These are phyloP conservation scores for Brassica cretica DNA, from an alignment of 345 rosid genomes.

Conservation along the genomic window DNA sequence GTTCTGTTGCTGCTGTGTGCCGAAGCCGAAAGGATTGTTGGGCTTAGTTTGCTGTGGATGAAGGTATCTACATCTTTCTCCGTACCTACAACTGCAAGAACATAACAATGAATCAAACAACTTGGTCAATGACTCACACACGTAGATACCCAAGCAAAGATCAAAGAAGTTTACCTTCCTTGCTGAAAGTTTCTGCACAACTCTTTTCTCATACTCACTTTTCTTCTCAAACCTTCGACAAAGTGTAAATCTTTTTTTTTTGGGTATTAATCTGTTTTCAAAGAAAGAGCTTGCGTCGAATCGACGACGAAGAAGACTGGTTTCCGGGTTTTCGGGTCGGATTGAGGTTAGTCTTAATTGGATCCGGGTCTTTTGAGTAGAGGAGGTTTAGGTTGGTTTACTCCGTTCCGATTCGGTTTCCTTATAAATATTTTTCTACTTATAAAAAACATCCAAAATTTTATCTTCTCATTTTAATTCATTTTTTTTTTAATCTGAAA, in stretches of 20 bases:
- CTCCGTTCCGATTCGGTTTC: background rate
- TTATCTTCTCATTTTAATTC: background rate
- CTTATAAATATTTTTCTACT: background rate
- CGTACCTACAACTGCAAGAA: slow-evolving; percentile 73
- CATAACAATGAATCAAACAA: background rate
- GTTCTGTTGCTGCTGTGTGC: slow-evolving; percentile 47
- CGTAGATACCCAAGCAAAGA: background rate
- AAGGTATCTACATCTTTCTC: slow-evolving; percentile 69
- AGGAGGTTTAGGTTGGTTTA: background rate
- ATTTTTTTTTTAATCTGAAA: background rate
- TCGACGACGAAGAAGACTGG: background rate
- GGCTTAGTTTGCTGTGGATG: slow-evolving; percentile 60
- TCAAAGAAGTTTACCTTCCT: slow-evolving; percentile 51
- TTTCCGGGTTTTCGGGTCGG: background rate
- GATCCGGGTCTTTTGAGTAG: background rate
- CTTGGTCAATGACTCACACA: background rate
- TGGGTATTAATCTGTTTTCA: background rate
- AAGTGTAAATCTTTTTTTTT: background rate
- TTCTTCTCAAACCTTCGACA: slow-evolving; percentile 1
- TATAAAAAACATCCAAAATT: background rate
- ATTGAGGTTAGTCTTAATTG: background rate
- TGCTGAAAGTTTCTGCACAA: slow-evolving; percentile 81
- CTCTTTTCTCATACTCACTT: slow-evolving; percentile 47
- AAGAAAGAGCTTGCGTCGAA: background rate
- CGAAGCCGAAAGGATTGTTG: slow-evolving; percentile 56